Evolutionary conservation across 2,329 filamentous ascomycete species (phyloP).

Genomic region (Eutypella sp.): DNA sequence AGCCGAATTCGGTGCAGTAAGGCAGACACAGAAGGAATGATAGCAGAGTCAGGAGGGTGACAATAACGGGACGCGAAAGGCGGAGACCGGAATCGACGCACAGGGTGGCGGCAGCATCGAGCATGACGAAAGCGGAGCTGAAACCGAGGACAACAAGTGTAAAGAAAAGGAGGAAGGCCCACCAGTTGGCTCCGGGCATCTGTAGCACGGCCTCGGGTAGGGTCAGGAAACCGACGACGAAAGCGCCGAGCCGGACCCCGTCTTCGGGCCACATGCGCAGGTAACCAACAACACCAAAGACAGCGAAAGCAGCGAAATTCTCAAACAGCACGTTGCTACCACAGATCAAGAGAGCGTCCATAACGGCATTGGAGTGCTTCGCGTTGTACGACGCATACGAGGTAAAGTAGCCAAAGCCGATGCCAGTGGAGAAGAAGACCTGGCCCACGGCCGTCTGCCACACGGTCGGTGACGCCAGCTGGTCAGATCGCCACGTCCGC

Average conservation of each 20-base stretch:
- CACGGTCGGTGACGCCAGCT: conserved; percentile 45
- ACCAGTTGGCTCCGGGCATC: conserved; percentile 53
- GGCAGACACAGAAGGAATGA: conserved; percentile 51
- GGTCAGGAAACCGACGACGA: conserved; percentile 54
- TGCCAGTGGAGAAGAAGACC: conserved; percentile 55
- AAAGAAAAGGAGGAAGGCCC: conserved; percentile 54
- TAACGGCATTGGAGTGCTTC: conserved; percentile 53
- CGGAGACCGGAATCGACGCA: conserved; percentile 48
- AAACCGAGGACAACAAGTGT: conserved; percentile 54
- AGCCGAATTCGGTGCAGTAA: conserved; percentile 55
- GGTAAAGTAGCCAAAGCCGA: conserved; percentile 56
- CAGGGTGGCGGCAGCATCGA: conserved; percentile 51
- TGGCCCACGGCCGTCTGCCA: conserved; percentile 59
- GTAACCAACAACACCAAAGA: conserved; percentile 52
- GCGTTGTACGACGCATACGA: conserved; percentile 55
- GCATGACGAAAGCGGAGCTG: conserved; percentile 54
- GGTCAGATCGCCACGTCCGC: conserved; percentile 41
- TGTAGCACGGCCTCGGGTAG: conserved; percentile 50
- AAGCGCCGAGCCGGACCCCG: conserved; percentile 43
- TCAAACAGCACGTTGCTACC: conserved; percentile 53
- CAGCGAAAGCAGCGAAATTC: conserved; percentile 43
- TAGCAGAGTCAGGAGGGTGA: conserved; percentile 42
- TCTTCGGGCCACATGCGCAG: conserved; percentile 31
- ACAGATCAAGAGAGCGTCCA: conserved; percentile 53
- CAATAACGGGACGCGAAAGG: conserved; percentile 40